Conservation (phyloP, 2,329 filamentous ascomycete species). For the Harringtonia aguacate region DNA sequence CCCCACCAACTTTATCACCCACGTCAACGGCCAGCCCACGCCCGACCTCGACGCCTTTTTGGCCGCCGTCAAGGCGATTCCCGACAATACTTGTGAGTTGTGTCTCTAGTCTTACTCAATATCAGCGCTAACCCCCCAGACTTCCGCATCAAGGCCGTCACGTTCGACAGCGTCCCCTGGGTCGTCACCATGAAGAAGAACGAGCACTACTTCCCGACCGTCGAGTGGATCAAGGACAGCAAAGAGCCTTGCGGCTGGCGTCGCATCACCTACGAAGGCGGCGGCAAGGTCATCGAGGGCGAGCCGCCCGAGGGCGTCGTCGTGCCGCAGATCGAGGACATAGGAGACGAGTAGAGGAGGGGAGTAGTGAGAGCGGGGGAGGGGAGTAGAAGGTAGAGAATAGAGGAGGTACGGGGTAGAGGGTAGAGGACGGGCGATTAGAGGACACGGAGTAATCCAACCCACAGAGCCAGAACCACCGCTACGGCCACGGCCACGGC, state of each 20-base stretch:
- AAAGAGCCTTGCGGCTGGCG: slow-evolving; percentile 51
- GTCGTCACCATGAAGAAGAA: slow-evolving; percentile 99
- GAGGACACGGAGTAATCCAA: no score
- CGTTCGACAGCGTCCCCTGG: slow-evolving; percentile 97
- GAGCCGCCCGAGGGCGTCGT: slow-evolving; percentile 40
- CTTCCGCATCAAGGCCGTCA: slow-evolving; percentile 94
- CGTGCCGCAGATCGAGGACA: slow-evolving; percentile 27
- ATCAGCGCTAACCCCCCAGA: slow-evolving; percentile 45
- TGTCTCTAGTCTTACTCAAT: not conserved
- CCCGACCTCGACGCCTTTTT: slow-evolving; percentile 75
- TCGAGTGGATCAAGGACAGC: slow-evolving; percentile 57
- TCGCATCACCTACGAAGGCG: slow-evolving; percentile 50
- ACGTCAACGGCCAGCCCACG: slow-evolving; percentile 83
- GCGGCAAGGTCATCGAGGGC: slow-evolving; percentile 38
- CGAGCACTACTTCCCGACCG: slow-evolving; percentile 80
- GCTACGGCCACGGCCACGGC: no score
- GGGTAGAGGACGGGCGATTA: no score
- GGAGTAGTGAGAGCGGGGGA: no score
- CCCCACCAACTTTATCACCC: slow-evolving; percentile 94
- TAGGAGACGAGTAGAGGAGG: slow-evolving; percentile 24
- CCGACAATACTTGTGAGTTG: slow-evolving; percentile 77
- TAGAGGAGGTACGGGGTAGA: no score
- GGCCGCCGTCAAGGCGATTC: slow-evolving; percentile 71
- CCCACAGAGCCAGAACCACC: no score
- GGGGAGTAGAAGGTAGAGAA: no score